Percentiles rank a stretch among this genome's conserved stretches.
Evolutionary conservation across 2,329 filamentous ascomycete species (phyloP).

Genomic region (Monosporascus sp.): DNA sequence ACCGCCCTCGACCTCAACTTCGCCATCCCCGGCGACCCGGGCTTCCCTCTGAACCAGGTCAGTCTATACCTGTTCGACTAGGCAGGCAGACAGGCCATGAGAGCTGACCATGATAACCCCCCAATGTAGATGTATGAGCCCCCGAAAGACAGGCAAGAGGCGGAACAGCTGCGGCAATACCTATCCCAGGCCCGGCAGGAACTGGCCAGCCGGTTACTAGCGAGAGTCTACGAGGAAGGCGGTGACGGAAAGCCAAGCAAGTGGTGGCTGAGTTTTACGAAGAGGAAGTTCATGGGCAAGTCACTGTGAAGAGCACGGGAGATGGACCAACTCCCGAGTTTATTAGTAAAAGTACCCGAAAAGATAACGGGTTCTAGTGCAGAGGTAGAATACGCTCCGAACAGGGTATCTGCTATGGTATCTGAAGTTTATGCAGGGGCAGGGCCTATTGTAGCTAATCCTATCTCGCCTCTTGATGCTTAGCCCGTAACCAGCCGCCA

Average conservation of each 20-base stretch:
- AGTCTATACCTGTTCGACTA: constrained; percentile 9
- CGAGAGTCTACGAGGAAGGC: constrained; percentile 78
- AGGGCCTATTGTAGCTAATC: too few species aligned
- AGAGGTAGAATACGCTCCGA: too few species aligned
- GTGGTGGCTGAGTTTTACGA: constrained; percentile 99
- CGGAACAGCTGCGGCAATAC: constrained; percentile 83
- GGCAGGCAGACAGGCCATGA: neutral
- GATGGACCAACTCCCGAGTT: too few species aligned
- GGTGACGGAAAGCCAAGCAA: constrained; percentile 65
- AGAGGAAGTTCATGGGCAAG: constrained; percentile 99
- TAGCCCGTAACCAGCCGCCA: too few species aligned
- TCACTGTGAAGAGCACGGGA: constrained; percentile 48
- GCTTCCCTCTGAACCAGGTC: constrained; percentile 87
- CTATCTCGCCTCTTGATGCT: too few species aligned
- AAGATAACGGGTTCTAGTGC: too few species aligned
- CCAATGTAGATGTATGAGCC: constrained; percentile 74
- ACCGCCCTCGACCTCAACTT: constrained; percentile 90
- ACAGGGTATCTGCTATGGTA: too few species aligned
- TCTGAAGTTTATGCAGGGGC: too few species aligned
- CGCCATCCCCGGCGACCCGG: constrained; percentile 87
- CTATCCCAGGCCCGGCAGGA: constrained; percentile 91
- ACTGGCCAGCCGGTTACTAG: constrained; percentile 74
- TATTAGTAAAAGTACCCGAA: too few species aligned
- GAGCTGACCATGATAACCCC: neutral
- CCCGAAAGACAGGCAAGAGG: constrained; percentile 79